Evolutionary conservation across 176 grass and related monocot species (phyloP), one percentile per base, ranked within the genome.

Genomic region (Olyra latifolia): DNA sequence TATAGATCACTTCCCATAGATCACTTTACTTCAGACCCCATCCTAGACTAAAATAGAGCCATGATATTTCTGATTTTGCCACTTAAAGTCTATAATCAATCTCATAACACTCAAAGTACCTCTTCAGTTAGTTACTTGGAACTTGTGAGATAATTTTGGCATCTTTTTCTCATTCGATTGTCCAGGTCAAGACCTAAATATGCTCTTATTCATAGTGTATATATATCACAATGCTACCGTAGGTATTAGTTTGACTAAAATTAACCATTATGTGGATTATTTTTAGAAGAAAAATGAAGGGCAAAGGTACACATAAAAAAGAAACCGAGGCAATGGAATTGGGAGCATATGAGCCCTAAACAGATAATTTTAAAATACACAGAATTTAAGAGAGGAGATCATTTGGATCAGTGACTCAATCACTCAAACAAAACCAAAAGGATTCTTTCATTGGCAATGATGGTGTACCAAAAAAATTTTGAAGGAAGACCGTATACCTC

Each of bases 401-500:
- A 50, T 10, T 27, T 17, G 22, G 5, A 54, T 69, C 42, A 79
- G 32, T 45, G 64, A 14, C 32, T 35, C 32, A 35, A 35, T 2
- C 32, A 35, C 30, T 23, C 8, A 1, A 73, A 73, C 20, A 82
- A 29, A 57, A 84, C 41, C 24, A 47, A 22, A 77, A 30, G 17
- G 19, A 6, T 60, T 62, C 39, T 47, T 71, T 53, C 79, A 72
- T 19, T 16, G 62, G 60, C 14, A 19, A 54, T 43, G 25, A 49
- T 41, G 24, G 24, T 11, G 35, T 56, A 39, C 20, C 53, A 42
- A 2, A 14, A 52, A 76, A 64, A 7, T 58, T 58, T 4, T 62
- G 19, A 85, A 27, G 38, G 30, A 73, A 75, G 1, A 2, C 19
- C 1, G 14, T 53, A 59, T 40, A 99, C 93, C 93, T 99, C 90